Base-by-base conservation (phyloP, 768 basidiomycete species). In the Leucocoprinus birnbaumii region DNA sequence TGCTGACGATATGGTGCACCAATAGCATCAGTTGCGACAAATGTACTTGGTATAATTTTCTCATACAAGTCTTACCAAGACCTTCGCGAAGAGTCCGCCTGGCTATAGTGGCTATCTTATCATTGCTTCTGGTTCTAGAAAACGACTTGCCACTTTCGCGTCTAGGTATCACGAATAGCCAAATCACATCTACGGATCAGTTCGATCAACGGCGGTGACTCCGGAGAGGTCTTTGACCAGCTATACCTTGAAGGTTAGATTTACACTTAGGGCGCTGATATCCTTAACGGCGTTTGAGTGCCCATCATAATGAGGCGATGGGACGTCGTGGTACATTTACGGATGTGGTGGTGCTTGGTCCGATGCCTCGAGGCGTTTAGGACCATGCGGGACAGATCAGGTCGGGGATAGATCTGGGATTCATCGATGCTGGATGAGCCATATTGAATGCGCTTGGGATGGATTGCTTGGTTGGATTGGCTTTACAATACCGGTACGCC, bases 341-440 rank as follows among this genome's bases (percentile, higher is more conserved):
- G n/a, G n/a, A n/a, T n/a, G 31, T 11, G 31, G 31, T 31, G 31
- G 11, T 31, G n/a, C n/a, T n/a, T n/a, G 27, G 27, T 51, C 16
- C 24, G 51, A 53, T 53, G 51, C 51, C 51, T 53, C 51, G 51
- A 53, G 51, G 51, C 51, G 22, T 16, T 1, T 11, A 4, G n/a
- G n/a, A 34, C 51, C 51, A 53, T 45, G 51, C 43, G 51, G 51
- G 40, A n/a, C 31, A 31, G n/a, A 31, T 31, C 31, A 31, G 11
- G 24, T 41, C 41, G 51, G 51, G 35, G 51, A 44, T 53, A 53
- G 31, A 45, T 35, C 51, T 44, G 43, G 3, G 16, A 35, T 53
- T 18, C 19, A 35, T 38, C 19, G 26, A 41, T 0, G 31, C 34
- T 42, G 43, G n/a, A 22, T 45, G n/a, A n/a, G n/a, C n/a, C 5